phyloP scores from a whole-genome alignment of 345 rosid genomes.

The Linum lewisii region DNA sequence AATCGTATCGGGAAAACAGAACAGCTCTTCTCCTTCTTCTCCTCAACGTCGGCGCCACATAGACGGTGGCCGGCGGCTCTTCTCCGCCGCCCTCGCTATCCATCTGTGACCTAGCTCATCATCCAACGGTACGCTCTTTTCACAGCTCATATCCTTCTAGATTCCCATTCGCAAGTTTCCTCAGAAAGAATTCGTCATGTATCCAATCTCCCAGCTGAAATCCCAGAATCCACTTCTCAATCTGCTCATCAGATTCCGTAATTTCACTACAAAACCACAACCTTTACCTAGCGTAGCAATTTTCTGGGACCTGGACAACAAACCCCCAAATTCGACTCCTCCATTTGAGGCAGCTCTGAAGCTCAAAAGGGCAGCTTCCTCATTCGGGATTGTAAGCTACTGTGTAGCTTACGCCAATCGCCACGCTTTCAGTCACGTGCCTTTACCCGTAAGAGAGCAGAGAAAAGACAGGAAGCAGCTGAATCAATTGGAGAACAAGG shows the following conservation, averaged over 20 bases:
- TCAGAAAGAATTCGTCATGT: no score
- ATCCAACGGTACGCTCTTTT: no score
- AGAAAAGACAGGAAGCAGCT: constrained; percentile 47
- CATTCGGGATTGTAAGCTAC: constrained; percentile 48
- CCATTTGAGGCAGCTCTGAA: constrained; percentile 65
- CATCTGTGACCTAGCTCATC: no score
- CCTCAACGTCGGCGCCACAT: no score
- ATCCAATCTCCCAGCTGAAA: neutral
- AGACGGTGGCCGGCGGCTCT: no score
- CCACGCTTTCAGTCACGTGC: constrained; percentile 56
- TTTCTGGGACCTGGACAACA: constrained; percentile 90
- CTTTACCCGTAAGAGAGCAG: constrained; percentile 41
- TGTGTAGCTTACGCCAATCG: constrained; percentile 68
- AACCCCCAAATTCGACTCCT: constrained; percentile 55
- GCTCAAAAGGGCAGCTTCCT: constrained; percentile 51
- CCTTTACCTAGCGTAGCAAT: constrained; percentile 36
- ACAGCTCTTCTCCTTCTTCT: no score
- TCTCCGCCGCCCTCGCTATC: no score
- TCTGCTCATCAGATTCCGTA: neutral
- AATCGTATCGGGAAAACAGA: no score
- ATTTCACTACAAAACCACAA: constrained; percentile 6
- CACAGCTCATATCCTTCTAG: no score
- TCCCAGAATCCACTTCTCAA: neutral
- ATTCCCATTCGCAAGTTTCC: no score
- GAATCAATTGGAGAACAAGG: constrained; percentile 53